Base-by-base conservation (phyloP, 2,329 filamentous ascomycete genomes). In the Arachnopeziza araneosa region DNA sequence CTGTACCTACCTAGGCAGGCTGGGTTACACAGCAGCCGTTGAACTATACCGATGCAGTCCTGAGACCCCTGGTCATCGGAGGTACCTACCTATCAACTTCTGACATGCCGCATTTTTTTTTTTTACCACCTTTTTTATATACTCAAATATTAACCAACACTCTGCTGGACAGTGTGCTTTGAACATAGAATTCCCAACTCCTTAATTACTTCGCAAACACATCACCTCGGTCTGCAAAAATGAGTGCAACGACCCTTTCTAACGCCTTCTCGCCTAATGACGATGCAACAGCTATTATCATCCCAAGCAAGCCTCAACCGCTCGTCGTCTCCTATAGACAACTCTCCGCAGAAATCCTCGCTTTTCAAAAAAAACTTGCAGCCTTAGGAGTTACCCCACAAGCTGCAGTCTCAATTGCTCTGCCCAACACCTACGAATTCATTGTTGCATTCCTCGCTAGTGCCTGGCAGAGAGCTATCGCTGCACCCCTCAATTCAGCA, bases 381-480 rank as follows among this genome's bases (percentile, higher is more conserved):
- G 80, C 81, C 54, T 80, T 93, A 59, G 91, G 91, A 65, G 85
- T 96, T 64, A 79, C 81, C 59, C 80, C 83, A 51, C 81, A 82
- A 65, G 83, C 87, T 17, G 87, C 90, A 53, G 90, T 96, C 56
- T 95, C 90, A 54, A 92, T 96, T 72, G 89, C 91, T 26, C 82
- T 92, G 21, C 83, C 88, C 61, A 96, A 96, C 78, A 91, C 88
- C 57, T 93, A 91, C 75, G 90, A 93, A 74, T 95, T 96, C 76
- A 89, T 96, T 71, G 86, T 95, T 59, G 86, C 90, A 1, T 96
- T 96, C 76, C 82, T 96, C 52, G 91, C 90, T n/a, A 83, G 86
- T 21, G 85, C 90, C n/a, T 91, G 88, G 85, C 91, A 95, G 77
- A 83, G 91, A 69, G 89, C 81, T 30, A 88, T 95, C 67, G 91